Evolutionary conservation across 345 rosid genomes (phyloP), one percentile per base, ranked within the genome.

Genomic region (Gossypioides kirkii): DNA sequence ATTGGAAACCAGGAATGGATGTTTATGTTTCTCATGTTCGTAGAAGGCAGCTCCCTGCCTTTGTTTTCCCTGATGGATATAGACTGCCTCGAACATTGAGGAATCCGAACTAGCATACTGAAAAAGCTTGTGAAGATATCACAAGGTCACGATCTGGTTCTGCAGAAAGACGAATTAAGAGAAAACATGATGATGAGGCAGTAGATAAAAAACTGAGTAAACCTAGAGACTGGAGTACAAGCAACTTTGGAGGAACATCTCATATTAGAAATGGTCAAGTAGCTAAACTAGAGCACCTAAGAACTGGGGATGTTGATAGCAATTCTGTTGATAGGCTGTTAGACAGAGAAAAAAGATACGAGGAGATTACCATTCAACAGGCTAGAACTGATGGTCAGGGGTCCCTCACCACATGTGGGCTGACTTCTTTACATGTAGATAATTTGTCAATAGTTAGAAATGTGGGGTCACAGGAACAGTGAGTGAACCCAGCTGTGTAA

Each of bases 1-100:
- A 82, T 69, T 85, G 91, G 95, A 90, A 90, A 72, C 92, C 88
- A 28, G 92, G 95, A 77, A 90, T 88, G 95, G 88, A 86, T 59
- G 78, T 88, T 52, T 82, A 43, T 70, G 89, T 90, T 78, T 86
- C 88, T 76, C 95, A 90, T 83, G 92, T 85, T 61, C 87, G 88
- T 76, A 85, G 92, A 69, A 87, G 85, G 75, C 86, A 84, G 81
- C 86, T 90, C 71, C 95, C 95, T 45, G 73, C 81, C 53, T 90
- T 84, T 80, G 89, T 90, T 76, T 90, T 86, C 49, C 92, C 93
- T 16, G 88, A 80, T 78, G 96, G 92, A 43, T 77, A 81, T 71
- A 84, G 73, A 72, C 77, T 86, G 54, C 75, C 82, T 77, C 89
- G 86, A 43, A 80, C 75, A 69, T 78, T 87, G 36, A 85, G 86